These are phyloP conservation scores for Colletotrichum endophyticum DNA, from an alignment of 2,329 filamentous ascomycete species.

Conservation along the genomic window DNA sequence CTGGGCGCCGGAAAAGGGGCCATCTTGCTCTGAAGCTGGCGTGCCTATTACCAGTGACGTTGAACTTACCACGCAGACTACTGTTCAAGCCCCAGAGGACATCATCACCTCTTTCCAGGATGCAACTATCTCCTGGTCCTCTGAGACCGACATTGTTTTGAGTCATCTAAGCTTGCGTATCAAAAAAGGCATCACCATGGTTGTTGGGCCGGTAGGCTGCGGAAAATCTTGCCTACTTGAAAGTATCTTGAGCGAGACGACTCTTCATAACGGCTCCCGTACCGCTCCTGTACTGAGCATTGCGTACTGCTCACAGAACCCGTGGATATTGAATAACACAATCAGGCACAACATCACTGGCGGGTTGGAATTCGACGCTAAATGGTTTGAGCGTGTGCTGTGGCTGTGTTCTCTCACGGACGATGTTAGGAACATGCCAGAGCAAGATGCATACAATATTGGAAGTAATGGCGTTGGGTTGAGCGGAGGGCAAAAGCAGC, in stretches of 20 bases:
- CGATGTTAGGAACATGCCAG: background rate
- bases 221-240: slow-evolving; percentile 3
- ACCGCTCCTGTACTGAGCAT: background rate
- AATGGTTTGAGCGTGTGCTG: background rate
- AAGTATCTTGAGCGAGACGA: slow-evolving; percentile 1
- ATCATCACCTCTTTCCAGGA: background rate
- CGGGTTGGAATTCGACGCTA: background rate
- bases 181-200: background rate
- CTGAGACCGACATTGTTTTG: background rate
- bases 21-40: background rate
- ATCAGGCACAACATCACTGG: slow-evolving; percentile 8
- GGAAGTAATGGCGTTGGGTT: background rate
- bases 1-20: background rate
- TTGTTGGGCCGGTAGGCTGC: background rate
- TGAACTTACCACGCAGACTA: background rate
- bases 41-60: background rate
- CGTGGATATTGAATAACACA: slow-evolving; percentile 8
- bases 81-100: background rate
- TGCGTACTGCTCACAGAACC: slow-evolving; percentile 6
- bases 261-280: background rate
- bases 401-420: background rate
- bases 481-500: slow-evolving; percentile 5
- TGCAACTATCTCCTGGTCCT: slow-evolving; percentile 14
- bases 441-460: background rate
- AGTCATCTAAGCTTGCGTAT: background rate